Percentiles rank a stretch among this genome's conserved stretches.
Evolutionary conservation across 192 early-diverging fungal genomes (phyloP).

Genomic region (Allomyces javanicus): DNA sequence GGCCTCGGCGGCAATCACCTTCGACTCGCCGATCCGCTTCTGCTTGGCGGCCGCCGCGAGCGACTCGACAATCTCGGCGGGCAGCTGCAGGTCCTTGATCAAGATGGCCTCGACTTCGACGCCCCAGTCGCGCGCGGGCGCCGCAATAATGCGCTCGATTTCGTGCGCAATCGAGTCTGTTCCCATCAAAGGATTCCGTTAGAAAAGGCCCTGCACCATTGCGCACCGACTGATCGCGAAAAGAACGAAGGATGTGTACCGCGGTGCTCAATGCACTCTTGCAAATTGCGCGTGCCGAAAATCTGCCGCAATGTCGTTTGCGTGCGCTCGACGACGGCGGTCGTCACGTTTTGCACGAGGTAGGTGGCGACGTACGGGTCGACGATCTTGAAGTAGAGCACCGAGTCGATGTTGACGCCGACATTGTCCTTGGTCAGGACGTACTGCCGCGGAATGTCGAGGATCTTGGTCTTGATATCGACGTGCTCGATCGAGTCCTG

Average conservation of each 20-base stretch:
- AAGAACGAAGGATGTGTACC: slow-evolving; percentile 3
- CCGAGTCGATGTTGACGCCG: slow-evolving; percentile 59
- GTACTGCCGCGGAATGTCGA: slow-evolving; percentile 39
- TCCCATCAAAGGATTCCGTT: not conserved
- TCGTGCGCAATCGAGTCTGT: slow-evolving; percentile 54
- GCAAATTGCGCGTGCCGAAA: slow-evolving; percentile 58
- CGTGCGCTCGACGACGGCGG: slow-evolving; percentile 66
- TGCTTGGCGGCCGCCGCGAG: slow-evolving; percentile 74
- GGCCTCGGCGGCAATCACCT: slow-evolving; percentile 74
- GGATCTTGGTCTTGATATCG: slow-evolving; percentile 44
- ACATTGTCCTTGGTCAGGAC: slow-evolving; percentile 89
- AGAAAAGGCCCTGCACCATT: not conserved
- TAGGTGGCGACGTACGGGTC: slow-evolving; percentile 64
- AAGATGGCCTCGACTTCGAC: slow-evolving; percentile 61
- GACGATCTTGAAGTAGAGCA: slow-evolving; percentile 65
- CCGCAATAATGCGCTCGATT: slow-evolving; percentile 64
- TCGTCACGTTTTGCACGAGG: slow-evolving; percentile 59
- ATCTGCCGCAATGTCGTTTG: slow-evolving; percentile 77
- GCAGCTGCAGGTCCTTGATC: slow-evolving; percentile 69
- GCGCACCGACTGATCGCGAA: not conserved
- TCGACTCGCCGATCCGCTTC: slow-evolving; percentile 72
- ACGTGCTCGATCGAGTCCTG: slow-evolving; percentile 15
- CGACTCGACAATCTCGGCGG: slow-evolving; percentile 55
- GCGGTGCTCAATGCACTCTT: slow-evolving; percentile 78
- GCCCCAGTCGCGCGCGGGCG: slow-evolving; percentile 56